Base-by-base conservation (phyloP, 1,284 basidiomycete species). In the Rhodofomes roseus region DNA sequence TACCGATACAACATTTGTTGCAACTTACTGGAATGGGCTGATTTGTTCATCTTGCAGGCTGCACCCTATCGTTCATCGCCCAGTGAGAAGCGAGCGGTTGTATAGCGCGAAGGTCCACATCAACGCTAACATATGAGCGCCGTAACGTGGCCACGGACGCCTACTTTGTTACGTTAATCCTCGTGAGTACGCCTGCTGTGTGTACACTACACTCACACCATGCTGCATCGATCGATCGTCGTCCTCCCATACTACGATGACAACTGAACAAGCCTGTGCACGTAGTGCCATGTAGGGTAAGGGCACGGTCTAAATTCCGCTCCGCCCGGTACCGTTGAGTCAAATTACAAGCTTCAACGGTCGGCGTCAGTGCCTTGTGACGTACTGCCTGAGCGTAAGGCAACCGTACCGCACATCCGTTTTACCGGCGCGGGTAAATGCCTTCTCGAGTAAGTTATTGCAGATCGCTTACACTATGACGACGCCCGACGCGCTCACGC, bases 141-240 rank as follows among this genome's bases (percentile, higher is more conserved):
- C 9, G 46, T 22, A 48, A 29, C 27, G 46, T 48, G 46, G 46
- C 46, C 46, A 52, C 50, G 29, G 18, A 22, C 34, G 27, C 29
- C 50, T 52, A 37, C 50, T 34, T 11, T 25, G 29, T 37, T 52
- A 52, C 31, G 50, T 36, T 37, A 52, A 52, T 52, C 31, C 50
- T 11, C 31, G 50, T 34, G 50, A 52, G 50, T 52, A n/a, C 29
- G 31, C 50, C 20, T 37, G 34, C 29, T 31, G 22, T 37, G 22
- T 52, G 22, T 11, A n/a, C 31, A 14, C 18, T 52, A 16, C 34
- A 23, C 50, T 34, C 31, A 52, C 34, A 22, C 5, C 22, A 31
- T n/a, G n/a, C 31, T 23, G 31, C 50, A 52, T 52, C 50, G 50
- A 52, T 52, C 50, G 50, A 52, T 52, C 50, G 50, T 37, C 50